These are phyloP conservation scores for Scleroderma bovista DNA, from an alignment of 768 basidiomycete species.

Conservation along the genomic window DNA sequence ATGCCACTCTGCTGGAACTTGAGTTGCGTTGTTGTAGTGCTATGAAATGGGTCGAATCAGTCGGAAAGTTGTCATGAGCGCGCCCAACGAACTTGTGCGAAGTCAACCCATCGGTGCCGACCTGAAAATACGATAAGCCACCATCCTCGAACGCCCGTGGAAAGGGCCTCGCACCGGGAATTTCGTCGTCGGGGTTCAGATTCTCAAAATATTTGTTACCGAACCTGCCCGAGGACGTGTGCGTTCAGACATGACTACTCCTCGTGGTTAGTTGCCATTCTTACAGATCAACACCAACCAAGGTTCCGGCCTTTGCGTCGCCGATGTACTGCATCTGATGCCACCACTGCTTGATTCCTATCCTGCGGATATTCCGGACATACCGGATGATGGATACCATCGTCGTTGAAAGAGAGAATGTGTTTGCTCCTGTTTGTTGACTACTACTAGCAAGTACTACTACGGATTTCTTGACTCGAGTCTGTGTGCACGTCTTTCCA, in stretches of 20 bases:
- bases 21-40: slow-evolving; percentile 87
- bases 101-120: slow-evolving; percentile 97
- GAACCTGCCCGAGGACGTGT: slow-evolving; percentile 49
- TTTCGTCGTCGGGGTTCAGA: slow-evolving; percentile 76
- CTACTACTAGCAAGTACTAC: too few relatives aligned
- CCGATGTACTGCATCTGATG: slow-evolving; percentile 90
- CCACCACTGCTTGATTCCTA: slow-evolving; percentile 85
- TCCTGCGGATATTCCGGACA: slow-evolving; percentile 67
- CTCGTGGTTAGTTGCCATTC: slow-evolving; percentile 27
- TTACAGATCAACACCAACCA: slow-evolving; percentile 78
- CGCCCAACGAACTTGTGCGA: slow-evolving; percentile 57
- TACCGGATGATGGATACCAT: slow-evolving; percentile 77
- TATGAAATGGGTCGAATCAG: slow-evolving; percentile 25
- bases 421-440: slow-evolving; percentile 22
- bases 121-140: slow-evolving; percentile 39
- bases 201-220: slow-evolving; percentile 97
- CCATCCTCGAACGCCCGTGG: background rate
- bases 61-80: background rate
- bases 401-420: slow-evolving; percentile 5
- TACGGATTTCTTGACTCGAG: background rate
- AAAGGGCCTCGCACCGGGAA: slow-evolving; percentile 63
- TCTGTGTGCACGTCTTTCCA: too few relatives aligned
- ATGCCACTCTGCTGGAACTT: slow-evolving; percentile 96
- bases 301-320: slow-evolving; percentile 82
- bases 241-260: slow-evolving; percentile 4